Conservation (phyloP, 208 protist genomes). For the Leishmania martiniquensis region DNA sequence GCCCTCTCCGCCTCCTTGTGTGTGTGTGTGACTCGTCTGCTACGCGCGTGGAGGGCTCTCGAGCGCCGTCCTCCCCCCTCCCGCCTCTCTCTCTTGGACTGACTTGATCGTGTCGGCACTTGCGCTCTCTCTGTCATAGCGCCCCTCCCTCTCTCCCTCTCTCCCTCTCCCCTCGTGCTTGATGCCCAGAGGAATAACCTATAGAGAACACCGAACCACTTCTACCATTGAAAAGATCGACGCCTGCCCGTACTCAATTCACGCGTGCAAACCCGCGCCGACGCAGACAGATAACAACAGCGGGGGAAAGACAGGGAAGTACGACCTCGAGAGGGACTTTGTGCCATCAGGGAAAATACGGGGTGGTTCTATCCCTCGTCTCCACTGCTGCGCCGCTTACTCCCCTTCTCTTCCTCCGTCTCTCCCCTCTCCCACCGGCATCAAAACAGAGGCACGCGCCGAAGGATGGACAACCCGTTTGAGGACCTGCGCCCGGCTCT, state of each 20-base stretch:
- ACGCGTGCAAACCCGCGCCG: neutral
- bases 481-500: constrained; percentile 52
- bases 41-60: too few species aligned
- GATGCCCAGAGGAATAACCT: too few species aligned
- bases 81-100: too few species aligned
- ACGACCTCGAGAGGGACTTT: neutral
- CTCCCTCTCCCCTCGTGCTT: neutral
- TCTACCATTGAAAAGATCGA: neutral
- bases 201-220: neutral
- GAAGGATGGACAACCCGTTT: constrained; percentile 60
- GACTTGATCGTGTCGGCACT: neutral
- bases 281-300: neutral
- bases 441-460: neutral
- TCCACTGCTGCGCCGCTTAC: neutral
- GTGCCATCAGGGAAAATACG: neutral
- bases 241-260: neutral
- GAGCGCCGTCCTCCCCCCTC: too few species aligned
- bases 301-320: neutral
- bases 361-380: neutral
- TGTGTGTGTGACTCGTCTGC: too few species aligned
- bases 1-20: neutral
- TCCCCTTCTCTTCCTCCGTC: neutral
- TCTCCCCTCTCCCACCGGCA: neutral
- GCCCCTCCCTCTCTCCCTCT: neutral
- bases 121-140: neutral